Conservation (phyloP, 2,329 filamentous ascomycete genomes). For the Apiospora saccharicola region DNA sequence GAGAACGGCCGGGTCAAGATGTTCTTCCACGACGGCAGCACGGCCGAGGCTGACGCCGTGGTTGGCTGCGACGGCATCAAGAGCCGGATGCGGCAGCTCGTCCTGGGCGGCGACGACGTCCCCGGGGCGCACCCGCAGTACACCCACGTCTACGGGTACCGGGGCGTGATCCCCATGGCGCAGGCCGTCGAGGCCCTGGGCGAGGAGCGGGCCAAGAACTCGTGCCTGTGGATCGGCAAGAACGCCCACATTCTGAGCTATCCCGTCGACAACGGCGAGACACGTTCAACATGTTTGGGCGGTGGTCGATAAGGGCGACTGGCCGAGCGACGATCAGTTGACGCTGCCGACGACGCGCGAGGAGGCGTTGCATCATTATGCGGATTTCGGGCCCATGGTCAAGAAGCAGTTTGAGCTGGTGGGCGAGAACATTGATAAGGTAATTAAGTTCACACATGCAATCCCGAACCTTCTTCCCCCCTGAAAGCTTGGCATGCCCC, state of each 20-base stretch:
- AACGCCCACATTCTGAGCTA: conserved; percentile 64
- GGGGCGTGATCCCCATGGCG: conserved; percentile 53
- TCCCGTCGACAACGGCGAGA: conserved; percentile 61
- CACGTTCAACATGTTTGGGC: conserved; percentile 59
- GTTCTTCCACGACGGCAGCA: conserved; percentile 38
- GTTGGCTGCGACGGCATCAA: conserved; percentile 70
- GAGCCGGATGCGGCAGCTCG: conserved; percentile 55
- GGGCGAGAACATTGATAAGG: conserved; percentile 39
- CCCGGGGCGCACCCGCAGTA: conserved; percentile 50
- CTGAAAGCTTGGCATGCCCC: not conserved
- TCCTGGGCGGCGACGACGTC: conserved; percentile 49
- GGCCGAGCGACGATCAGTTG: conserved; percentile 1
- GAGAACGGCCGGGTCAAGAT: conserved; percentile 30
- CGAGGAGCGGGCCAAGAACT: conserved; percentile 34
- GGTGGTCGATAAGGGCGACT: conserved; percentile 23
- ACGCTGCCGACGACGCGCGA: conserved; percentile 8
- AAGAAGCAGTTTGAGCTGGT: conserved; percentile 41
- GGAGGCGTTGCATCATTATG: not conserved
- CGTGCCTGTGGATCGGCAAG: conserved; percentile 48
- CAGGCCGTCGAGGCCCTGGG: conserved; percentile 58
- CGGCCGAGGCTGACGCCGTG: conserved; percentile 44
- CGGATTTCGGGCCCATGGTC: conserved; percentile 29
- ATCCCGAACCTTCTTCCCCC: not conserved
- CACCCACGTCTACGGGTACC: conserved; percentile 64
- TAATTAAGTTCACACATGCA: conserved; percentile 30